Evolutionary conservation across 2,329 filamentous ascomycete genomes (phyloP).

Genomic region (Corynespora cassiicola): DNA sequence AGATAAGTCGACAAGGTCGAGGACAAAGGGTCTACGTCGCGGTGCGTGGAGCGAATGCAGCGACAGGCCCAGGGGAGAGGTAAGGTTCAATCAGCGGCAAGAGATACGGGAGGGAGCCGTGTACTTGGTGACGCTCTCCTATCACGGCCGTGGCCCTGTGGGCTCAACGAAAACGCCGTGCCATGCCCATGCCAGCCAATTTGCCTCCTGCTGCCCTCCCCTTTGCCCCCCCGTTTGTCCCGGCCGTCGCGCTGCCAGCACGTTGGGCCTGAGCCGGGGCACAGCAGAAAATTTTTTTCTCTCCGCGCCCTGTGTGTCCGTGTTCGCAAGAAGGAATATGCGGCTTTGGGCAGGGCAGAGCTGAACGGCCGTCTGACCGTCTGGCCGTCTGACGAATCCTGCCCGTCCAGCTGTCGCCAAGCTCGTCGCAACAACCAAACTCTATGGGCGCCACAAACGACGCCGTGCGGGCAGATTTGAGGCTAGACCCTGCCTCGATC

Average conservation of each 20-base stretch:
- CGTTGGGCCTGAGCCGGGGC: background rate
- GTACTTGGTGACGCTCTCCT: background rate
- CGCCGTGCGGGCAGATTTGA: slow-evolving; percentile 2
- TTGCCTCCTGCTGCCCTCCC: too few relatives aligned
- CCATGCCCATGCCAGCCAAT: too few relatives aligned
- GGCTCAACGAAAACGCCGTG: too few relatives aligned
- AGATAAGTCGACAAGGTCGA: too few relatives aligned
- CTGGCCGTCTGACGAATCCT: slow-evolving; percentile 3
- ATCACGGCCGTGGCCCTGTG: too few relatives aligned
- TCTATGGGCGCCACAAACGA: slow-evolving; percentile 8
- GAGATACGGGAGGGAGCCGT: slow-evolving; percentile 1
- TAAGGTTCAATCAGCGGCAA: background rate
- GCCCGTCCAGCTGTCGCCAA: slow-evolving; percentile 3
- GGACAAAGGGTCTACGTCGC: too few relatives aligned
- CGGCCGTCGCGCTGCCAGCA: background rate
- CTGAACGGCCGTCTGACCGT: background rate
- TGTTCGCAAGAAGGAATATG: slow-evolving; percentile 5
- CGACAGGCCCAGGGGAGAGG: background rate
- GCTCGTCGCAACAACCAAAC: slow-evolving; percentile 8
- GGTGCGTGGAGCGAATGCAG: slow-evolving; percentile 1
- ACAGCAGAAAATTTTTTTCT: slow-evolving; percentile 1
- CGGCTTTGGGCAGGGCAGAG: background rate
- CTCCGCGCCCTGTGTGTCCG: background rate
- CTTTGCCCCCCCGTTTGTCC: slow-evolving; percentile 1
- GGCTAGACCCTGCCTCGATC: slow-evolving; percentile 5